Evolutionary conservation across 2,329 filamentous ascomycete genomes (phyloP), one percentile per base, ranked within the genome.

Genomic region (Aspergillus clavatus): DNA sequence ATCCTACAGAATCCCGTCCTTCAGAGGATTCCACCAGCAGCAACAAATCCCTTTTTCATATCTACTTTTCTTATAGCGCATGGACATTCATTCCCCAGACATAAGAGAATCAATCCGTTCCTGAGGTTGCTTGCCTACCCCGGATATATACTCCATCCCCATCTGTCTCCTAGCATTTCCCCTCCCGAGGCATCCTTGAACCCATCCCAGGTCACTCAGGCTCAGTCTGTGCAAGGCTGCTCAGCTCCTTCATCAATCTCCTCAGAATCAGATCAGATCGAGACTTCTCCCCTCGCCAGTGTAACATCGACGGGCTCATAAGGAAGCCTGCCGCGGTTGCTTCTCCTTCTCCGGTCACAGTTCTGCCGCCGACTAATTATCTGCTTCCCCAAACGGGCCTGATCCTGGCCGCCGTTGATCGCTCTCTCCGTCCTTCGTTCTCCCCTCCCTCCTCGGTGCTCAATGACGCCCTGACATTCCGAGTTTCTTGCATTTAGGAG

Each of bases 301-400:
- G 56, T 57, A 58, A 57, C 55, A 47, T 47, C 42, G 49, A 52
- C 46, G 49, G 48, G 42, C 52, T 53, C 43, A 62, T 48, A 52
- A 60, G 57, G 43, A 45, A 18, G 42, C 36, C 39, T 41, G 52
- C 48, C 33, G 40, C 42, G 40, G 43, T 43, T 48, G 38, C 38
- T 49, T 48, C 40, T 37, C 47, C 41, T 50, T 50, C 50, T 52
- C 40, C 42, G 37, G 42, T 36, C 27, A 40, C 51, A 39, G 37
- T 38, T 22, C 16, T 48, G 48, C 52, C 46, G 45, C 55, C 46
- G 47, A 50, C 45, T 33, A 33, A 33, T 33, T 47, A 47, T 53
- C 47, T 38, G 46, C 45, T 53, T 43, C 49, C 43, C 50, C 46
- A 45, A 40, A 45, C 46, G 41, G 40, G 31, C 35, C 27, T 38